These are phyloP conservation scores for Suhomyces xylopsoci DNA, from an alignment of 805 yeast species.

Conservation along the genomic window DNA sequence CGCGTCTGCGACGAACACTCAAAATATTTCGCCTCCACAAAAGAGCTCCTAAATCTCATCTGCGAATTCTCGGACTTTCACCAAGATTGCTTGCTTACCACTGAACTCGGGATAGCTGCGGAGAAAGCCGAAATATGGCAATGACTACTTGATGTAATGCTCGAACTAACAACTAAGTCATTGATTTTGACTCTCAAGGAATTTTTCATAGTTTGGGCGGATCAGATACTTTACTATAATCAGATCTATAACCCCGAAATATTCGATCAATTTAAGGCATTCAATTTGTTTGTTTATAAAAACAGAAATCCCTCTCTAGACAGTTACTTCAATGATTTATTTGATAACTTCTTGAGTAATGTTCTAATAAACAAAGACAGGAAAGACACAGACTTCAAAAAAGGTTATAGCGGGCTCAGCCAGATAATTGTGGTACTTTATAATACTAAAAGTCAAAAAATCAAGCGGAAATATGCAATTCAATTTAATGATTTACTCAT, in stretches of 20 bases:
- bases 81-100: background rate
- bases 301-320: conserved; percentile 48
- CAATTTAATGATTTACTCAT: conserved; percentile 29
- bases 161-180: conserved; percentile 22
- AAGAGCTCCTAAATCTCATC: background rate
- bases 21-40: background rate
- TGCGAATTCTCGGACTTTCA: background rate
- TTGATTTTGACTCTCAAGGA: conserved; percentile 42
- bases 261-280: conserved; percentile 42
- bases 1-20: background rate
- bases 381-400: background rate
- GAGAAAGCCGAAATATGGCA: background rate
- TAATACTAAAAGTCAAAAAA: conserved; percentile 22
- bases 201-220: conserved; percentile 49
- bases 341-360: conserved; percentile 22
- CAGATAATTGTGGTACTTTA: conserved; percentile 38
- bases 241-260: conserved; percentile 52
- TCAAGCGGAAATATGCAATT: conserved; percentile 39
- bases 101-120: background rate
- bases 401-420: conserved; percentile 14
- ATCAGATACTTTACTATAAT: conserved; percentile 53
- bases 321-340: conserved; percentile 40
- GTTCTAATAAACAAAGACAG: conserved; percentile 9
- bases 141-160: background rate
- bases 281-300: conserved; percentile 40